Evolutionary conservation across 139 green algal species (phyloP).

Genomic region (Tetradesmus obliquus): DNA sequence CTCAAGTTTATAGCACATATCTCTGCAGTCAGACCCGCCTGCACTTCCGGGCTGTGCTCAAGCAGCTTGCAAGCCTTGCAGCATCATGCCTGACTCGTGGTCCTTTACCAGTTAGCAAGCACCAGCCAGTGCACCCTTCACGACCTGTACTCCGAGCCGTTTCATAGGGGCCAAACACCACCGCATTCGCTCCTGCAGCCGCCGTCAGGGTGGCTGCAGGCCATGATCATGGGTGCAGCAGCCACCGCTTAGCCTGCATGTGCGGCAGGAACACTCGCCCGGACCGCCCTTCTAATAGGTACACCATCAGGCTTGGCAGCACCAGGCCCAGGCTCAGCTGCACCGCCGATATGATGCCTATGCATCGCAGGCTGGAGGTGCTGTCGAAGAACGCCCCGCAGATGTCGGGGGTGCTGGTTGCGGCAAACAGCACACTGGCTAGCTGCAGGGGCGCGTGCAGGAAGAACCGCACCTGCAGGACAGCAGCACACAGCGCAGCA

Average conservation of each 20-base stretch:
- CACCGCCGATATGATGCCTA: constrained; percentile 56
- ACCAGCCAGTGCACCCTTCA: too few relatives aligned
- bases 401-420: constrained; percentile 59
- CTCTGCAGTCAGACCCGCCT: too few relatives aligned
- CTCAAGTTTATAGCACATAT: too few relatives aligned
- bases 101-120: too few relatives aligned
- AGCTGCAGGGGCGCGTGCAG: constrained; percentile 71
- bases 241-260: constrained; percentile 63
- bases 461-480: constrained; percentile 63
- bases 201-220: not conserved
- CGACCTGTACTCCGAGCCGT: too few relatives aligned
- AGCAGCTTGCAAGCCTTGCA: too few relatives aligned
- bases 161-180: too few relatives aligned
- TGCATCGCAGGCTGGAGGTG: constrained; percentile 53
- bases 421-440: constrained; percentile 68
- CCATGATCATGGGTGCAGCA: constrained; percentile 36
- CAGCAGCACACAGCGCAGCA: not conserved
- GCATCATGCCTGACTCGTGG: too few relatives aligned
- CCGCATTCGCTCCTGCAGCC: not conserved
- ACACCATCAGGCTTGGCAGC: constrained; percentile 56
- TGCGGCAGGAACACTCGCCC: constrained; percentile 56
- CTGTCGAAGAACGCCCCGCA: constrained; percentile 54
- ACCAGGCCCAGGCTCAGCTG: constrained; percentile 63
- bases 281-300: constrained; percentile 31
- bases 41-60: too few relatives aligned